phyloP scores from a whole-genome alignment of 2,329 filamentous ascomycete genomes.

The Raffaelea albimanens region DNA sequence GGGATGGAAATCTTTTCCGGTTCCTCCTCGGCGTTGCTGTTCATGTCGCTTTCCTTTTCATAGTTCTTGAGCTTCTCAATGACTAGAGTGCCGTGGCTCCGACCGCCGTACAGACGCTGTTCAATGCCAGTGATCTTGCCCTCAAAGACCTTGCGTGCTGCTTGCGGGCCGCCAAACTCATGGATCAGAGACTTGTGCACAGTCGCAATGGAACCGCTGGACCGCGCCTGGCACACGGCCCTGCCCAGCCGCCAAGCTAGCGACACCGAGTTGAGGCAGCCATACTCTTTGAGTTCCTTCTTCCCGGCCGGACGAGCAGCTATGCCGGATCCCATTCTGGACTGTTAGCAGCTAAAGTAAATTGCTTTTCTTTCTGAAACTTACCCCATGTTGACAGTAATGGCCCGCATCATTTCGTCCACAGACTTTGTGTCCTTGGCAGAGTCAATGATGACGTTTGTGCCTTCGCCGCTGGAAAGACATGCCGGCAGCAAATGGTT shows the following conservation, averaged over 20 bases:
- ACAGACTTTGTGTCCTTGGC: constrained; percentile 27
- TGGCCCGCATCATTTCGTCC: constrained; percentile 30
- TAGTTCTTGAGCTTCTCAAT: constrained; percentile 15
- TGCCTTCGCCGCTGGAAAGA: constrained; percentile 27
- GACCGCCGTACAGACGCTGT: constrained; percentile 36
- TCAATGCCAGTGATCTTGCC: constrained; percentile 45
- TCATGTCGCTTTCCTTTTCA: constrained; percentile 19
- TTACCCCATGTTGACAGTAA: constrained; percentile 28
- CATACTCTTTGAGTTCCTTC: constrained; percentile 21
- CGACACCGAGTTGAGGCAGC: constrained; percentile 25
- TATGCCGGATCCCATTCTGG: constrained; percentile 29
- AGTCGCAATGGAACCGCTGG: constrained; percentile 31
- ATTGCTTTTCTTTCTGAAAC: too few species aligned
- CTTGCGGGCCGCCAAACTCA: constrained; percentile 34
- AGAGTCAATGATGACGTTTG: constrained; percentile 3
- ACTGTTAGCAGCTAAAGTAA: constrained; percentile 1
- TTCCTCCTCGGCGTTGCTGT: constrained; percentile 3
- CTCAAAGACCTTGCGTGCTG: constrained; percentile 37
- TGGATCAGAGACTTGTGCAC: constrained; percentile 38
- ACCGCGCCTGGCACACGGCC: constrained; percentile 39
- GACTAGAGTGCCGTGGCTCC: constrained; percentile 32
- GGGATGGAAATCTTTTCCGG: constrained; percentile 14
- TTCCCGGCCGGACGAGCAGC: constrained; percentile 22
- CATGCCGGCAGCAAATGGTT: constrained; percentile 9
- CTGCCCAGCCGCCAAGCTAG: constrained; percentile 38